Evolutionary conservation across 345 rosid species (phyloP), one percentile per base, ranked within the genome.

Genomic region (Psidium guajava): DNA sequence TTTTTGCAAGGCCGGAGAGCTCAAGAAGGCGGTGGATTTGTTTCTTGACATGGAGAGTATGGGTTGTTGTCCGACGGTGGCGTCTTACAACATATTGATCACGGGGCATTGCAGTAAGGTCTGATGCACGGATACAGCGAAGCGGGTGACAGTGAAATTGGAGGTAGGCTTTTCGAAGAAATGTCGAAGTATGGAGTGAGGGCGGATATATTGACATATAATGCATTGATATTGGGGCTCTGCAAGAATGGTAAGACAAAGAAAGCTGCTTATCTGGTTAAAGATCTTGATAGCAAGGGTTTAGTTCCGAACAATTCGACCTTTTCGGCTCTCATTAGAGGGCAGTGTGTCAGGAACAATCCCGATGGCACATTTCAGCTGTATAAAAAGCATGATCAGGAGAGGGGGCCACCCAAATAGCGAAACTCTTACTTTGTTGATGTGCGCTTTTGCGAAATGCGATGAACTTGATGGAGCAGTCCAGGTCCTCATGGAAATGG

Each of bases 271-370:
- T n/a, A n/a, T n/a, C n/a, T n/a, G 51, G 13, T 12, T 11, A 2
- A 49, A 89, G 94, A 93, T 84, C 95, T 96, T 36, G 96, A 93
- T 83, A 94, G 92, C 86, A 88, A 92, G 91, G 87, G 90, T 58
- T 90, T 96, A 87, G 93, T 89, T 56, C 98, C 95, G 40, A 95
- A 95, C 87, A 90, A 94, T 25, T 94, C 98, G 10, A 96, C 98
- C 74, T 95, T 91, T 87, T 91, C 95, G 50, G 95, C 96, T 21
- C 94, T 96, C 53, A 95, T 94, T 28, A 74, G 69, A 75, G 99
- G 98, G 84, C 98, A 95, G 87, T 95, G 95, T 74, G 91, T 87
- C 53, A 94, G 95, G 91, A 90, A 89, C 80, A 92, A 93, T 75
- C 90, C 95, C 11, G 94, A 94, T 73, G 91, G 93, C 18, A 97